A percentile compares a stretch with the other conserved stretches of the same genome.
phyloP scores from a whole-genome alignment of 2,329 filamentous ascomycete species.

The Sporothrix luriei region DNA sequence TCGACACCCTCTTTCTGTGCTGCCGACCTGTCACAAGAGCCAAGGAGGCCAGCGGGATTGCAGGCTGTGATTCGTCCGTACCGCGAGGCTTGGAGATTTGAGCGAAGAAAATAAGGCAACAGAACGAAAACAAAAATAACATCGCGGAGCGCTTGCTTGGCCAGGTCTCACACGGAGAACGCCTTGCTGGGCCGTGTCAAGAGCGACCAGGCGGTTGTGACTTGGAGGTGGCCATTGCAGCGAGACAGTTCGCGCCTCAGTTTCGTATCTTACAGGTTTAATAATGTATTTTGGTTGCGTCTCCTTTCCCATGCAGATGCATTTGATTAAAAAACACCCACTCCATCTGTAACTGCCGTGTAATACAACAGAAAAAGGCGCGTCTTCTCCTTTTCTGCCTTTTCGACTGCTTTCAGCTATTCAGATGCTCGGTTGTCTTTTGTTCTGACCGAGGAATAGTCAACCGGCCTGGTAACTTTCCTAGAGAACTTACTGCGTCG shows the following conservation, averaged over 20 bases:
- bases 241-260: neutral
- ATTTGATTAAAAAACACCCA: slow-evolving; percentile 14
- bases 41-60: slow-evolving; percentile 18
- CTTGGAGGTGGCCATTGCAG: slow-evolving; percentile 2
- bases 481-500: neutral
- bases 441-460: neutral
- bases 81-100: slow-evolving; percentile 28
- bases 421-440: neutral
- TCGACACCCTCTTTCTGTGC: neutral
- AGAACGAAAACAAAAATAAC: neutral
- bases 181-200: slow-evolving; percentile 23
- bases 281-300: neutral
- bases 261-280: neutral
- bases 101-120: neutral
- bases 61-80: slow-evolving; percentile 26
- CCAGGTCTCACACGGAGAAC: neutral
- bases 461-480: neutral
- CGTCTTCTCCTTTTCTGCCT: neutral
- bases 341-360: neutral
- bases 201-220: neutral
- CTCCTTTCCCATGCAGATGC: slow-evolving; percentile 21
- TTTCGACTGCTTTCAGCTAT: neutral
- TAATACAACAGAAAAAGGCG: neutral
- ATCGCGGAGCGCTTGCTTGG: neutral
- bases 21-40: neutral